phyloP scores from a whole-genome alignment of 1,139 yeast species.

The Diutina mesorugosa region DNA sequence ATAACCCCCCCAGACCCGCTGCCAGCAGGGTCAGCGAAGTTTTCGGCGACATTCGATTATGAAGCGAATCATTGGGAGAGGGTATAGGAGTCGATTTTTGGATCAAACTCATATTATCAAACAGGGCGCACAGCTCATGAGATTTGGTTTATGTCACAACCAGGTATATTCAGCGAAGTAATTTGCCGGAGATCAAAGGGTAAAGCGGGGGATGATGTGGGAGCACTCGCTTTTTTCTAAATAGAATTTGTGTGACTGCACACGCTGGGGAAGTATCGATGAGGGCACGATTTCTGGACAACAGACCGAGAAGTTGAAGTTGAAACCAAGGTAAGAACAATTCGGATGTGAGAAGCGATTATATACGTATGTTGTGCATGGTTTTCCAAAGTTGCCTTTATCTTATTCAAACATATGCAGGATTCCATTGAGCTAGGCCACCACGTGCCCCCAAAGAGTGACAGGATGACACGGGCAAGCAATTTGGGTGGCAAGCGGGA shows the following conservation, averaged over 20 bases:
- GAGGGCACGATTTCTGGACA: background rate
- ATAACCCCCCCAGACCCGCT: background rate
- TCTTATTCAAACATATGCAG: background rate
- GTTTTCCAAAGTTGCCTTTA: background rate
- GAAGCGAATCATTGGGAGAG: background rate
- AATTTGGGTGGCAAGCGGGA: background rate
- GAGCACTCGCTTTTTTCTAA: background rate
- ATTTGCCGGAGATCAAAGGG: background rate
- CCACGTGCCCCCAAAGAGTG: background rate
- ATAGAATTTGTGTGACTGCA: background rate
- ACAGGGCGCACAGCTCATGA: background rate
- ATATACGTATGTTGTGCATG: background rate
- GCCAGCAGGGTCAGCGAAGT: background rate
- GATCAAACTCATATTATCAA: background rate
- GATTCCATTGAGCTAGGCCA: background rate
- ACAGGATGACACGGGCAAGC: background rate
- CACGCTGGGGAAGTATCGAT: background rate
- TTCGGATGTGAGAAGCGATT: background rate
- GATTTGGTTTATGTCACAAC: background rate
- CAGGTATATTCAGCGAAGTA: background rate
- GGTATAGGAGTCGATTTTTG: conserved; percentile 1
- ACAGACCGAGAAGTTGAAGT: background rate
- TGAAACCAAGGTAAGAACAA: background rate
- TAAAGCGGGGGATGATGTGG: background rate
- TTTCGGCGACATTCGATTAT: background rate